These are phyloP conservation scores for Heracleum sosnowskyi DNA, from an alignment of 129 eudicot genomes.

Conservation along the genomic window DNA sequence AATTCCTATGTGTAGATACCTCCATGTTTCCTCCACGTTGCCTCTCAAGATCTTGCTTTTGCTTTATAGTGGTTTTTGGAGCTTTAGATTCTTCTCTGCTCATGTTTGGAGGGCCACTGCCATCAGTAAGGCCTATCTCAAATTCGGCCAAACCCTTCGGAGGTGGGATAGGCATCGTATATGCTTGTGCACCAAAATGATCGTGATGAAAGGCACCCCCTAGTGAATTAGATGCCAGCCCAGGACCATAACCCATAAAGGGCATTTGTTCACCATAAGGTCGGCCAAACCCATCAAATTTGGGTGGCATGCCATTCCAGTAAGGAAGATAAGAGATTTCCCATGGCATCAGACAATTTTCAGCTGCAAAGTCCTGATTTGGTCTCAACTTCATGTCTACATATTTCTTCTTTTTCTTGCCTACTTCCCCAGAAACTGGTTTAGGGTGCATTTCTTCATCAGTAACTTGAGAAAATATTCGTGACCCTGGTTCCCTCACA, in stretches of 20 bases:
- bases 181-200: not conserved
- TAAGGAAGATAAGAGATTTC: not conserved
- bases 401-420: no score
- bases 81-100: slow-evolving; percentile 88
- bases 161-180: not conserved
- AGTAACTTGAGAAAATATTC: no score
- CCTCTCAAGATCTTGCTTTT: slow-evolving; percentile 72
- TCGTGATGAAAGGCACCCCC: not conserved
- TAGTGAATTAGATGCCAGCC: not conserved
- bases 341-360: not conserved
- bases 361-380: not conserved
- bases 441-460: no score
- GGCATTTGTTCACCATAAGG: no score
- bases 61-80: slow-evolving; percentile 57
- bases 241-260: not conserved
- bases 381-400: not conserved
- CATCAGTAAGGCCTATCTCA: not conserved
- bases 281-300: no score
- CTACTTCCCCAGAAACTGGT: no score
- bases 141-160: not conserved
- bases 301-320: not conserved
- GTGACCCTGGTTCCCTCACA: no score
- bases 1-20: slow-evolving; percentile 44
- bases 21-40: slow-evolving; percentile 48
- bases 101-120: slow-evolving; percentile 10